These are phyloP conservation scores for Malassezia japonica DNA, from an alignment of 1,284 basidiomycete species.

Conservation along the genomic window DNA sequence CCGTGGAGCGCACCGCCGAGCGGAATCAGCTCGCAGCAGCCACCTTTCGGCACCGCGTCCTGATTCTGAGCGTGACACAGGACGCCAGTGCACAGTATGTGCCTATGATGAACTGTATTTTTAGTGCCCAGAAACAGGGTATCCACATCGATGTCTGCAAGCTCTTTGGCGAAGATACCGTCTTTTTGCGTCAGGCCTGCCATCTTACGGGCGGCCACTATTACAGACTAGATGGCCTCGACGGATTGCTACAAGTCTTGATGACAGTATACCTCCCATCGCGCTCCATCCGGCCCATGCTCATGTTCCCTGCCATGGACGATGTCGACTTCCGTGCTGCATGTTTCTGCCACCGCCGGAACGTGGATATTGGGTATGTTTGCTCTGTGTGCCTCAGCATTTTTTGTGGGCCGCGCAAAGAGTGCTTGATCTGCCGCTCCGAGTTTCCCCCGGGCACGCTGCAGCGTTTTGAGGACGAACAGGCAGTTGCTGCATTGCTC, in stretches of 20 bases:
- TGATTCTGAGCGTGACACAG: slow-evolving; percentile 83
- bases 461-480: slow-evolving; percentile 14
- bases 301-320: slow-evolving; percentile 83
- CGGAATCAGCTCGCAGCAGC: not conserved
- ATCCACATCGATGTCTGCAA: slow-evolving; percentile 93
- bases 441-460: slow-evolving; percentile 17
- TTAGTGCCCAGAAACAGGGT: slow-evolving; percentile 94
- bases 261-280: slow-evolving; percentile 33
- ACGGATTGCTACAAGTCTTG: slow-evolving; percentile 48
- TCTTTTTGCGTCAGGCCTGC: slow-evolving; percentile 93
- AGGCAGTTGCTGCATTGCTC: not conserved
- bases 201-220: slow-evolving; percentile 91
- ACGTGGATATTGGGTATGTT: slow-evolving; percentile 92
- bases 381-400: slow-evolving; percentile 54
- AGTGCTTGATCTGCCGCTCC: slow-evolving; percentile 22
- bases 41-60: slow-evolving; percentile 55
- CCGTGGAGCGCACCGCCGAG: not conserved
- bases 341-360: slow-evolving; percentile 96
- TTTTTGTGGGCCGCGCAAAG: slow-evolving; percentile 21
- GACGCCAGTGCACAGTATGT: slow-evolving; percentile 81
- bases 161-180: slow-evolving; percentile 75
- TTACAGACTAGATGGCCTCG: slow-evolving; percentile 68
- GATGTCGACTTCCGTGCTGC: slow-evolving; percentile 92
- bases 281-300: slow-evolving; percentile 59
- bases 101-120: slow-evolving; percentile 97